phyloP scores from a whole-genome alignment of 2,329 filamentous ascomycete genomes.

The Xylariaceae sp. region DNA sequence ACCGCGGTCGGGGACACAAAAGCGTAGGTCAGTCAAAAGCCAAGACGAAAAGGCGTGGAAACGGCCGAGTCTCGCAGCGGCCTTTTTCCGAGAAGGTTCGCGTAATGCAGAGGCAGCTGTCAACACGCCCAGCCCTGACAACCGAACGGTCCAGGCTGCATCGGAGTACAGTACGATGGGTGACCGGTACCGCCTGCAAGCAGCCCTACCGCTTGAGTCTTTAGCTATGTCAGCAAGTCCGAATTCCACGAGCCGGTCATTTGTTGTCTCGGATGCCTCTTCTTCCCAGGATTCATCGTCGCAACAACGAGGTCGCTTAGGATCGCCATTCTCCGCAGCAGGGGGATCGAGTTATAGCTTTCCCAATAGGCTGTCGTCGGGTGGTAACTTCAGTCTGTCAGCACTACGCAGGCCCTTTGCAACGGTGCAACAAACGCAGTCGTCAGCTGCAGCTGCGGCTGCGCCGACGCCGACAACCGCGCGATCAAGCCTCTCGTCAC shows the following conservation, averaged over 20 bases:
- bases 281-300: slow-evolving; percentile 26
- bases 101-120: slow-evolving; percentile 12
- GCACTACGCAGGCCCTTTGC: slow-evolving; percentile 49
- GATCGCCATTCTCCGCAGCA: slow-evolving; percentile 53
- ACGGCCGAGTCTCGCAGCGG: slow-evolving; percentile 50
- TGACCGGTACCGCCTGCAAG: not conserved
- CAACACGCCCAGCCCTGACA: not conserved
- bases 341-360: slow-evolving; percentile 52
- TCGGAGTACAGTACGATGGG: not conserved
- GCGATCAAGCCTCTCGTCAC: slow-evolving; percentile 43
- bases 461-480: slow-evolving; percentile 31
- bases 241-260: slow-evolving; percentile 11
- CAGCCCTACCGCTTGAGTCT: not conserved
- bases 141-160: not conserved
- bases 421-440: slow-evolving; percentile 48
- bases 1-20: slow-evolving; percentile 50
- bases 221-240: not conserved
- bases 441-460: slow-evolving; percentile 26
- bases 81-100: slow-evolving; percentile 41
- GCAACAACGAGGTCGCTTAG: slow-evolving; percentile 45
- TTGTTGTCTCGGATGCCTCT: slow-evolving; percentile 20
- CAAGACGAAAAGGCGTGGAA: slow-evolving; percentile 45
- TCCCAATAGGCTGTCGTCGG: slow-evolving; percentile 51
- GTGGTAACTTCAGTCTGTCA: slow-evolving; percentile 41
- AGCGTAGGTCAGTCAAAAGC: slow-evolving; percentile 47